Base-by-base conservation (phyloP, 768 basidiomycete species). In the Tephrocybe rancida region DNA sequence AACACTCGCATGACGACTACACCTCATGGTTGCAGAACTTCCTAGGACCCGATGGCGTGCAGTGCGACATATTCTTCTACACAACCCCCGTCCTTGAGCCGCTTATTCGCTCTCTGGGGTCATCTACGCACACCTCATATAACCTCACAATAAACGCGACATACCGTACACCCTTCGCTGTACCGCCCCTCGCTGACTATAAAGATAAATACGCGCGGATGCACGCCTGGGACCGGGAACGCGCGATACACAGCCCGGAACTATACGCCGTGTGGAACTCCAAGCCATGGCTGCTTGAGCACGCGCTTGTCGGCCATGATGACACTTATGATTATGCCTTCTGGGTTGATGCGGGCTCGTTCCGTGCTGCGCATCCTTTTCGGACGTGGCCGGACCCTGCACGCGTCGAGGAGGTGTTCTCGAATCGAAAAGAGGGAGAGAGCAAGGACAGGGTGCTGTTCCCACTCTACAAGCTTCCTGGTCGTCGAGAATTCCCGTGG, bases 291-390 rank as follows among this genome's bases (percentile, higher is more conserved):
- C 72, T 81, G 43, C 67, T 84, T 34, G 66, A 74, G 26, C 67
- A 76, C 35, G 82, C 74, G 5, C 56, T 77, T 57, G 61, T 30
- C 69, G 67, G 44, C 22, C 14, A 16, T 14, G 26, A 54, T n/a
- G 67, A 67, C 4, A 49, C 61, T 9, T 83, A 80, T 53, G 74
- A 80, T 21, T 85, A 81, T 64, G 79, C 74, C 1, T 84, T 85
- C 56, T 85, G 83, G 83, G 73, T 67, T 30, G 83, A 85, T 56
- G 81, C 82, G 2, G 82, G 79, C 6, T 78, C 79, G 54, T 82
- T 85, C 58, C 63, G 81, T 13, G 50, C 62, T 18, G 59, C 67
- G 0, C 80, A 84, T 64, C 54, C 54, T 11, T 84, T 78, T 59
- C 51, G 50, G 3, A 38, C 32, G n/a, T 85, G 84, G 84, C 84